phyloP scores from a whole-genome alignment of 129 eudicot genomes.

The Helianthus tuberosus region DNA sequence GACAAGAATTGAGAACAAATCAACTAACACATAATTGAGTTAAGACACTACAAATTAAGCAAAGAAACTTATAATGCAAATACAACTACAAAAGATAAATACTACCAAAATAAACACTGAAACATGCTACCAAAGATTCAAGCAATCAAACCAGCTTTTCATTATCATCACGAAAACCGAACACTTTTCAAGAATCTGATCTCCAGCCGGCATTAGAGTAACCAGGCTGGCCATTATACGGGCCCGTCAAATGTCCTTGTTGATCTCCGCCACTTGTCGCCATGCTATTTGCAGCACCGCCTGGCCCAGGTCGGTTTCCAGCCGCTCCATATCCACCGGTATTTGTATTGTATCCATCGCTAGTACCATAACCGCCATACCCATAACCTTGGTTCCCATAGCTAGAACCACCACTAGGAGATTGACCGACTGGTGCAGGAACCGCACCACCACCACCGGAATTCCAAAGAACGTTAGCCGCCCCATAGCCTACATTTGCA shows the following conservation, averaged over 20 bases:
- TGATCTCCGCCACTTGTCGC: conserved; percentile 43
- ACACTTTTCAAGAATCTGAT: conserved; percentile 35
- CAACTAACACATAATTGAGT: conserved; percentile 33
- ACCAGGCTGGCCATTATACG: conserved; percentile 49
- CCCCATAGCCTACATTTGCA: conserved; percentile 46
- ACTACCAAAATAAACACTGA: conserved; percentile 41
- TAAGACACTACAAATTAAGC: conserved; percentile 36
- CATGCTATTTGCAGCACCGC: conserved; percentile 40
- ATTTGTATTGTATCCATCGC: conserved; percentile 44
- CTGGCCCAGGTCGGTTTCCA: conserved; percentile 42
- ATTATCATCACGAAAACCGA: conserved; percentile 10
- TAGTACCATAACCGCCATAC: conserved; percentile 43
- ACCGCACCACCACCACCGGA: conserved; percentile 38
- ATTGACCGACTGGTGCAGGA: conserved; percentile 47
- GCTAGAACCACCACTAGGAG: conserved; percentile 50
- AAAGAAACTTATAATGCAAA: conserved; percentile 33
- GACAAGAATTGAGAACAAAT: background rate
- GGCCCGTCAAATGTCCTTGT: conserved; percentile 39
- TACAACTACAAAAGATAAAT: conserved; percentile 32
- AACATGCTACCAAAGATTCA: conserved; percentile 41
- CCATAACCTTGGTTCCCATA: conserved; percentile 63
- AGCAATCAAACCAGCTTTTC: conserved; percentile 26
- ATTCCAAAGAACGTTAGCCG: conserved; percentile 42
- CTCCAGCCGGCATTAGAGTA: conserved; percentile 44
- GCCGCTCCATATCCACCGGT: conserved; percentile 41